Conservation (phyloP, 768 basidiomycete genomes). For the Boletus vermiculosoides region DNA sequence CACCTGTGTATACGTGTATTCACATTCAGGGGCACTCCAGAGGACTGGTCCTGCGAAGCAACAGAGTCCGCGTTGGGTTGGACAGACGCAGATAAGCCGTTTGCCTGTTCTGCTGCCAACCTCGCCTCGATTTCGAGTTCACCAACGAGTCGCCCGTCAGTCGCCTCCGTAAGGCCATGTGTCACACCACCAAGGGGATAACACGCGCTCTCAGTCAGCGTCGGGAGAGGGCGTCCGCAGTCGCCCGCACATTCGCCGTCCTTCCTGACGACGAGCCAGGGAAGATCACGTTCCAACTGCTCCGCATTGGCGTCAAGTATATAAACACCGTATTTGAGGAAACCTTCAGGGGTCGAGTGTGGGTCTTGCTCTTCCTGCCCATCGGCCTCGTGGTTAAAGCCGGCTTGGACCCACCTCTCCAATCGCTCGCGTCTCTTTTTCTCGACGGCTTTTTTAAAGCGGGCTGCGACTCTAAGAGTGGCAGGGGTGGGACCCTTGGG, state of each 20-base stretch:
- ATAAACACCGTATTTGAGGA: slow-evolving; percentile 33
- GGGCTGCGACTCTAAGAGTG: slow-evolving; percentile 60
- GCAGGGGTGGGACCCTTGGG: slow-evolving; percentile 56
- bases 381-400: slow-evolving; percentile 8
- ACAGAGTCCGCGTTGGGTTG: neutral
- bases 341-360: slow-evolving; percentile 25
- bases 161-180: slow-evolving; percentile 32
- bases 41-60: neutral
- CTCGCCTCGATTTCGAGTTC: slow-evolving; percentile 25
- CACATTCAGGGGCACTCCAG: neutral
- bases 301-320: slow-evolving; percentile 31
- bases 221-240: slow-evolving; percentile 14
- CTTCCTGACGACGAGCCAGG: slow-evolving; percentile 30
- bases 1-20: slow-evolving; percentile 27
- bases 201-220: neutral
- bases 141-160: slow-evolving; percentile 27
- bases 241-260: slow-evolving; percentile 25
- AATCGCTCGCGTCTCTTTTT: slow-evolving; percentile 53
- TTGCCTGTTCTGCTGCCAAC: slow-evolving; percentile 4
- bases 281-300: slow-evolving; percentile 26
- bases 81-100: neutral
- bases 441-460: slow-evolving; percentile 63
- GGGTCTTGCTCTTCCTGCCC: slow-evolving; percentile 17
- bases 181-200: neutral
- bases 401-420: slow-evolving; percentile 21